Conservation (phyloP, 768 basidiomycete species). For the Pleurotus platypus region DNA sequence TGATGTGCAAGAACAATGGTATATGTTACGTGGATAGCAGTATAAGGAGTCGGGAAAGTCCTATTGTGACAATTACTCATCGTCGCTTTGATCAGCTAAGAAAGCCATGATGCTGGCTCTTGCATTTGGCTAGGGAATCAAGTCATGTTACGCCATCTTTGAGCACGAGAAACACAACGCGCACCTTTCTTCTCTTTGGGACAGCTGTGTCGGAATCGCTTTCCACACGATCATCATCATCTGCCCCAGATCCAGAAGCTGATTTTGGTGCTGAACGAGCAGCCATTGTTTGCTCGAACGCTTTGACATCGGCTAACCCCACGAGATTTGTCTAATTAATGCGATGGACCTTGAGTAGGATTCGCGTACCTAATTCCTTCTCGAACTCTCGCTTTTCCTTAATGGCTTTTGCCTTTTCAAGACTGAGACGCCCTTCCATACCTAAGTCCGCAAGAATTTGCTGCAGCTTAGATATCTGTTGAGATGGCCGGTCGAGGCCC, state of each 20-base stretch:
- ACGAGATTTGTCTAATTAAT: not conserved
- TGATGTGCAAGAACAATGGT: too few species aligned
- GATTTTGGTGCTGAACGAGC: slow-evolving; percentile 26
- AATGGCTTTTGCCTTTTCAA: slow-evolving; percentile 80
- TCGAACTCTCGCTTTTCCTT: slow-evolving; percentile 71
- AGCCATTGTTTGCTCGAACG: slow-evolving; percentile 50
- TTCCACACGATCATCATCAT: slow-evolving; percentile 20
- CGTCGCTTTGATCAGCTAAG: slow-evolving; percentile 68
- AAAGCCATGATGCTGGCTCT: slow-evolving; percentile 68
- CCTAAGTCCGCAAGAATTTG: slow-evolving; percentile 68
- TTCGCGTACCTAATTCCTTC: slow-evolving; percentile 67
- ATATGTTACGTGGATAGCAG: too few species aligned
- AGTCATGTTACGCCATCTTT: too few species aligned
- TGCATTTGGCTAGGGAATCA: slow-evolving; percentile 33
- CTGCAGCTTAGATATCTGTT: slow-evolving; percentile 65
- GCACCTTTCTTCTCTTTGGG: slow-evolving; percentile 41
- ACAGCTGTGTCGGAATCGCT: slow-evolving; percentile 24
- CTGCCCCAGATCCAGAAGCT: slow-evolving; percentile 13
- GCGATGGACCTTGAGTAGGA: not conserved
- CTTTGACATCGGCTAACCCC: slow-evolving; percentile 66
- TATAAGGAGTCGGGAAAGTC: not conserved
- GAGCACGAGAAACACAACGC: slow-evolving; percentile 4
- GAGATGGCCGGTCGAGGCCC: slow-evolving; percentile 48
- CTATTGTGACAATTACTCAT: slow-evolving; percentile 29
- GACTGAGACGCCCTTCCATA: slow-evolving; percentile 73